Evolutionary conservation across 2,329 filamentous ascomycete species (phyloP), one percentile per base, ranked within the genome.

Genomic region (Tricladium varicosporioides): DNA sequence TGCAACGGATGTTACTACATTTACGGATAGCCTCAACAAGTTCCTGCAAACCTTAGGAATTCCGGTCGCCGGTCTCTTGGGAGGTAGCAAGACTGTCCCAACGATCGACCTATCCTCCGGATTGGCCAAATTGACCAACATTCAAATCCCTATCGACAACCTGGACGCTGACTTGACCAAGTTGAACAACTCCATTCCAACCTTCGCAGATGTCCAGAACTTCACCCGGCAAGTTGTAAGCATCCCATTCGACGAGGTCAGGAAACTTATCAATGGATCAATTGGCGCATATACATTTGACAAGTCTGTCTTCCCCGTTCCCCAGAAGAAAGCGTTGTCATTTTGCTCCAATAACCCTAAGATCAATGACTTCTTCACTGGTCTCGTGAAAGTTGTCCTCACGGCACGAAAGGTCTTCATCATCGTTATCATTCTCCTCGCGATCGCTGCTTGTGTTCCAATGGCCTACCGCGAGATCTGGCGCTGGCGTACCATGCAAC

Each of bases 271-370:
- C 67, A 88, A 91, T 63, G 75, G 85, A 13, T 85, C 81, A 33
- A 82, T 94, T 67, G 82, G 84, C 50, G 81, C 77, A 60, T 97
- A 92, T 78, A 80, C 78, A 32, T 96, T 97, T 70, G 85, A 97
- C 70, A 80, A 85, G 14, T 82, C 83, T 11, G 74, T 88, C 9
- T 93, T 99, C 65, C 91, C 92, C 0, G 81, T 96, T 2, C 92
- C 94, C 1, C 76, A 87, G 65, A 96, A 96, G 76, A 82, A 95
- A 72, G 77, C 85, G 40, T 78, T 99, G 53, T 87, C 82, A 0
- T 97, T 99, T 76, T 99, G 94, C 77, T 91, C 91, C 44, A 85
- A 91, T 69, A 91, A 94, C 74, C 82, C 90, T 63, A 85, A 83
- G 32, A 88, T 99, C 72, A 85, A 87, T 68, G 79, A 86, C 62